Percentiles rank a stretch among this genome's conserved stretches.
phyloP scores from a whole-genome alignment of 148 eudicot species.

The Talinum fruticosum region DNA sequence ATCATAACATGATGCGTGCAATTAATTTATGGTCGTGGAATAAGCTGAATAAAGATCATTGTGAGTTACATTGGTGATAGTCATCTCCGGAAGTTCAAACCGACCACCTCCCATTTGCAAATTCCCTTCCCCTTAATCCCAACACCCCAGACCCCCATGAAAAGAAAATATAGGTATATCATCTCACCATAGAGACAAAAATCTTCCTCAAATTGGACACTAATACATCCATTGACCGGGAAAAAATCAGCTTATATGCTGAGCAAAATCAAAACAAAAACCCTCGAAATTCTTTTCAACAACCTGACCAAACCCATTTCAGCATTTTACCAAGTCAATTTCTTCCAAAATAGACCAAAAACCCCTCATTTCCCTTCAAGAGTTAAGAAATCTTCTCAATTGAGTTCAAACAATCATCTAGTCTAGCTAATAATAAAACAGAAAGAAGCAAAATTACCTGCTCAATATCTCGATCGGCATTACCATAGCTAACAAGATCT shows the following conservation, averaged over 20 bases:
- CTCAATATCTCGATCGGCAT: constrained; percentile 65
- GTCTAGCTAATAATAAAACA: not conserved
- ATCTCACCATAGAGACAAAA: not conserved
- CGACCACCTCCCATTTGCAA: not conserved
- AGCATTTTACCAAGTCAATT: not conserved
- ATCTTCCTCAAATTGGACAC: not conserved
- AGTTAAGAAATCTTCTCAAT: not conserved
- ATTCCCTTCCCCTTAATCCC: not conserved
- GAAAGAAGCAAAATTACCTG: constrained; percentile 43
- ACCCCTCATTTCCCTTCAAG: not conserved
- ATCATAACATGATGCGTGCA: not conserved
- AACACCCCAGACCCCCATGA: too few relatives aligned
- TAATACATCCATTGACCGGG: not conserved
- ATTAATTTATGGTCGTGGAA: not conserved
- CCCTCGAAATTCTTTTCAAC: not conserved
- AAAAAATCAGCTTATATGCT: not conserved
- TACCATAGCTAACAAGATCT: constrained; percentile 70
- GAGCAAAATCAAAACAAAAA: not conserved
- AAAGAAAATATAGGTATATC: not conserved
- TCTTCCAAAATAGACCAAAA: not conserved
- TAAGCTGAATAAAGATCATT: not conserved
- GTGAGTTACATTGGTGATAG: not conserved
- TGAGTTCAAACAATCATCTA: not conserved
- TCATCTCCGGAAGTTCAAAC: not conserved
- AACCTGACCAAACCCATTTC: not conserved